phyloP scores from a whole-genome alignment of 2,329 filamentous ascomycete species.

The Chalara sp. region DNA sequence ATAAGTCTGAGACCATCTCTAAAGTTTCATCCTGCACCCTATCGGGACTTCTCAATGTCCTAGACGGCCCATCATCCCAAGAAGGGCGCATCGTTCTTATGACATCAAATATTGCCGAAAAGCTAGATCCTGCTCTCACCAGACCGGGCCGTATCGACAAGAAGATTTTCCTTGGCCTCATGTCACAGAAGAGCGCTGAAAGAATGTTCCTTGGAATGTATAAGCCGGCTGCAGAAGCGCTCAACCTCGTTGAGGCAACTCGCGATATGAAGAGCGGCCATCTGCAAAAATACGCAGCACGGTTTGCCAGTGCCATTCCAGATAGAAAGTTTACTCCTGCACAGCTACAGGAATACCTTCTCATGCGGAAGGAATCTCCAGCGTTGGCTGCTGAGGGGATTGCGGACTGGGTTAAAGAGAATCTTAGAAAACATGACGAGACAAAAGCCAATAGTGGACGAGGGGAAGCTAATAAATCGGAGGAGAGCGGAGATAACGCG shows the following conservation, averaged over 20 bases:
- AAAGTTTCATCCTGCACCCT: constrained; percentile 52
- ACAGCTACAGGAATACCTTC: neutral
- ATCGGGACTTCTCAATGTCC: constrained; percentile 74
- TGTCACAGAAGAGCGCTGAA: constrained; percentile 39
- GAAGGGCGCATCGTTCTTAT: constrained; percentile 90
- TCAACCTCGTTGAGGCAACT: neutral
- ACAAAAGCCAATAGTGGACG: no score
- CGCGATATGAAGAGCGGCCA: neutral
- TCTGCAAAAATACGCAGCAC: neutral
- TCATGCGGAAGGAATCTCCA: neutral
- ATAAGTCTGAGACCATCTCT: neutral
- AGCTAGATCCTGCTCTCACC: constrained; percentile 82
- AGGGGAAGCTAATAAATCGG: no score
- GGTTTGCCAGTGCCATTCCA: neutral
- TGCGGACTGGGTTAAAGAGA: neutral
- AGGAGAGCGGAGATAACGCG: no score
- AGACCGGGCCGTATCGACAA: constrained; percentile 82
- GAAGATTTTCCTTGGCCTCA: constrained; percentile 87
- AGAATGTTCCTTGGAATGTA: constrained; percentile 44
- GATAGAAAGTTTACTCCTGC: neutral
- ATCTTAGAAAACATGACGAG: no score
- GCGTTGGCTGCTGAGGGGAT: neutral
- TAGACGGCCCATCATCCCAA: constrained; percentile 83
- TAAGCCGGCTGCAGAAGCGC: constrained; percentile 22
- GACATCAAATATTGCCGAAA: constrained; percentile 95